phyloP scores from a whole-genome alignment of 305 asterid genomes.

The Nicotiana rustica region DNA sequence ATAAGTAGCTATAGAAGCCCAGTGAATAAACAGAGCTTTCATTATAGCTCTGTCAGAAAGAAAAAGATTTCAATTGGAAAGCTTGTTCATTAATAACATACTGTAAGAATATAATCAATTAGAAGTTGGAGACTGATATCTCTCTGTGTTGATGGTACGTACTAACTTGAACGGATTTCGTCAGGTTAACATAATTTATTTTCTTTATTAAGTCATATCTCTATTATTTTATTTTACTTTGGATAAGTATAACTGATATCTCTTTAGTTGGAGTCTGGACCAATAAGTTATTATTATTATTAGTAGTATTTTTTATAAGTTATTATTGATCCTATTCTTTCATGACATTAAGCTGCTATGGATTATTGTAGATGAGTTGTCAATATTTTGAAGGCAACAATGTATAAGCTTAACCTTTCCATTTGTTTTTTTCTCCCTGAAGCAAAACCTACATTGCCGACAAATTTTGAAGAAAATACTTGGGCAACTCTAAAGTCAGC shows the following conservation, averaged over 20 bases:
- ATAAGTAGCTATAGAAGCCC: not conserved
- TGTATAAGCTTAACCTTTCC: conserved; percentile 34
- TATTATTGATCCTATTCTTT: conserved; percentile 3
- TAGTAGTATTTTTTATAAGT: not conserved
- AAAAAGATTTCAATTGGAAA: conserved; percentile 2
- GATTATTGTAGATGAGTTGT: not conserved
- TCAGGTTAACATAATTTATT: conserved; percentile 19
- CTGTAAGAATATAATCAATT: conserved; percentile 21
- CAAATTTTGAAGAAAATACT: conserved; percentile 88
- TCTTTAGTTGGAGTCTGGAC: conserved; percentile 24
- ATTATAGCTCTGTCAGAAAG: conserved; percentile 5
- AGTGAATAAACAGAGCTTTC: not conserved
- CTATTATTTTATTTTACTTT: not conserved
- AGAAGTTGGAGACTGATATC: not conserved
- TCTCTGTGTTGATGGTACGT: not conserved
- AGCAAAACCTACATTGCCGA: conserved; percentile 86
- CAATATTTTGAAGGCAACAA: conserved; percentile 3
- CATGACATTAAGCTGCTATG: conserved; percentile 26
- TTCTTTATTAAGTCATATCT: not conserved
- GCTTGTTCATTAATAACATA: conserved; percentile 18
- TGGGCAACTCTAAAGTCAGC: conserved; percentile 96
- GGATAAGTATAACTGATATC: not conserved
- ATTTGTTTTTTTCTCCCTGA: conserved; percentile 39
- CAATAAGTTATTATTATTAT: not conserved
- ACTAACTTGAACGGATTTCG: conserved; percentile 25